Conservation (phyloP, 2,329 filamentous ascomycete genomes). For the Colletotrichum ledebouriae region DNA sequence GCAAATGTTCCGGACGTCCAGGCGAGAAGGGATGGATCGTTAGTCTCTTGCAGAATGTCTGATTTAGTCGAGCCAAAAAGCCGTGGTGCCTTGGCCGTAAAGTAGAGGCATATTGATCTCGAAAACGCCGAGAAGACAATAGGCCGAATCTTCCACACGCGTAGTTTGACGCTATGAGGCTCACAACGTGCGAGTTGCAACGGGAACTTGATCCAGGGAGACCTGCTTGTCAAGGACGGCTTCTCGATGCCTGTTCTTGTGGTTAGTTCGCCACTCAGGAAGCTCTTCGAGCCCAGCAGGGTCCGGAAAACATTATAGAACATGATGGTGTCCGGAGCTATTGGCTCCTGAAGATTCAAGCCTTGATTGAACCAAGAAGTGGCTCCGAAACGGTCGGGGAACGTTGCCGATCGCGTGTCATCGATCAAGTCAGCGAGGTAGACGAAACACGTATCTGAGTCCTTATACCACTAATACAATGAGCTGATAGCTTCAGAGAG, state of each 20-base stretch:
- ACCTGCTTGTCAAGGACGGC: not conserved
- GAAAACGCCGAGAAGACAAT: slow-evolving; percentile 48
- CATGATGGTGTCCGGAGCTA: not conserved
- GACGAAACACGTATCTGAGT: not conserved
- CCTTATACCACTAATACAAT: not conserved
- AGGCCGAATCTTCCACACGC: slow-evolving; percentile 45
- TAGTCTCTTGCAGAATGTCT: slow-evolving; percentile 19
- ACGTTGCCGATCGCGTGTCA: not conserved
- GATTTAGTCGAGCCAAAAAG: slow-evolving; percentile 44
- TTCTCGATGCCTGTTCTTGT: slow-evolving; percentile 9
- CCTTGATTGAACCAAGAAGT: slow-evolving; percentile 7
- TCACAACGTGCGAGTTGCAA: slow-evolving; percentile 48
- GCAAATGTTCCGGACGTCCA: not conserved
- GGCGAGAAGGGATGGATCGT: slow-evolving; percentile 23
- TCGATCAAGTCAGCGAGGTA: not conserved
- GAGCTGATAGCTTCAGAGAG: slow-evolving; percentile 15
- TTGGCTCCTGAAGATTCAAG: slow-evolving; percentile 7
- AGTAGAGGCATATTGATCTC: slow-evolving; percentile 25
- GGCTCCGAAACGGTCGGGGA: not conserved
- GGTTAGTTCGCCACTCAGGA: not conserved
- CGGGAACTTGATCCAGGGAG: slow-evolving; percentile 14
- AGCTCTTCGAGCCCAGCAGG: not conserved
- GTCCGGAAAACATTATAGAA: slow-evolving; percentile 14
- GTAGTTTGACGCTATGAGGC: slow-evolving; percentile 45
- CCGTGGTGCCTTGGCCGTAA: slow-evolving; percentile 43